Base-by-base conservation (phyloP, 1,284 basidiomycete species). In the Fomitopsis palustris region DNA sequence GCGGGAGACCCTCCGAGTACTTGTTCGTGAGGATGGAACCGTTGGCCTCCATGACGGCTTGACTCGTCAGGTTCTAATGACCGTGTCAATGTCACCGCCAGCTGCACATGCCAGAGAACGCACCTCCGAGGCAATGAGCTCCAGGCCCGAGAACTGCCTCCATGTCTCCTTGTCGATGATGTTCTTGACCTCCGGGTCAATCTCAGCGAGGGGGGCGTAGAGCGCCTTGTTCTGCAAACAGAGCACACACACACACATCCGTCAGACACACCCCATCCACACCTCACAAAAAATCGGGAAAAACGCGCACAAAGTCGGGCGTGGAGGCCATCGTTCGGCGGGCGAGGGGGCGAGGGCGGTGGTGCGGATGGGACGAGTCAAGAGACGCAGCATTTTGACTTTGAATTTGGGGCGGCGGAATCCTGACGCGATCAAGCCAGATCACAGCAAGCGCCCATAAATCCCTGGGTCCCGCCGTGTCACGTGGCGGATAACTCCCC, bases 151-250 rank as follows among this genome's bases (percentile, higher is more conserved):
- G 78, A 93, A 98, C 82, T 98, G 96, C 70, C 95, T 81, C 94
- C 95, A 98, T 77, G 94, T 96, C 84, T 99, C 96, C 83, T 97
- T 94, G 81, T 99, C 95, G 79, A 99, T 94, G 82, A 99, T 93
- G 76, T 95, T 92, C 78, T 95, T 87, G 69, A 99, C 88, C 77
- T 93, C 93, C 62, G 96, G 96, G 79, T 98, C 96, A 70, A 88
- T 85, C 83, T 98, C 88, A 31, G 90, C 82, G 61, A 98, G 84
- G 67, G 95, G 84, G 62, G 86, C 79, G 80, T 98, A 98, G 67
- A 99, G 85, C 61, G 85, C 80, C 77, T 91, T 92, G 88, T 98
- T 98, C 94, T 97, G 68, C 25, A 55, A n/a, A n/a, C n/a, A n/a
- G n/a, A n/a, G n/a, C n/a, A n/a, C n/a, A 9, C 8, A 52, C 38